Evolutionary conservation across 495 filamentous ascomycete genomes (phyloP), one percentile per base, ranked within the genome.

Genomic region (Immersiella caudata): DNA sequence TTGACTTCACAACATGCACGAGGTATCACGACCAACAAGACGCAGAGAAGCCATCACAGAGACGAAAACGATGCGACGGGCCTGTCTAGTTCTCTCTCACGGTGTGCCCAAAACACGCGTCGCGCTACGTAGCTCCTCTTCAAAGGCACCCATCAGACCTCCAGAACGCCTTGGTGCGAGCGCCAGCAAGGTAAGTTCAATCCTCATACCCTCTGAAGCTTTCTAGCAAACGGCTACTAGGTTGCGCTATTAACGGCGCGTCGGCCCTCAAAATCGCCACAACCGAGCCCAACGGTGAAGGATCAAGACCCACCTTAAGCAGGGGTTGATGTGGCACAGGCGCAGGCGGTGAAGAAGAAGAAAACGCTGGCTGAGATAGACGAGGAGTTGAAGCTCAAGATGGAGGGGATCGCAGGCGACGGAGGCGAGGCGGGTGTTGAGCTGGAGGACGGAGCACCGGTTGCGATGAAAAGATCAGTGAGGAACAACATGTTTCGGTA

Each of bases 371-470:
- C 84, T 24, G 79, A 93, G 70, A 73, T 87, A 24, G 91, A 95
- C 74, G 85, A 88, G 56, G 90, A 92, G 68, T 76, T 95, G 6
- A 81, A 81, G 25, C 74, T 82, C 67, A 89, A 89, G 70, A 83
- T 94, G 64, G 87, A 89, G 69, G 85, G 85, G 20, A 83, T 92
- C 18, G 83, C 89, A 0, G 91, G 92, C 3, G 91, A 89, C 20
- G 92, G 92, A 29, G 93, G 92, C 7, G 87, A 83, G 49, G 82
- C 90, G n/a, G 93, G 93, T 1, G 81, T 94, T 9, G 92, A 94
- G 78, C 88, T 89, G 68, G 91, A 94, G 74, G 85, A 94, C 69
- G 92, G 93, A 0, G 82, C 89, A 72, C 86, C 91, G 0, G 86
- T 85, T 9, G 80, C 89, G 0, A 91, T 94, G 90, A 95, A 94